Percentiles rank a stretch among this genome's conserved stretches.
These are phyloP conservation scores for Dendrobium officinale DNA, from an alignment of 106 monocot genomes.

Conservation along the genomic window DNA sequence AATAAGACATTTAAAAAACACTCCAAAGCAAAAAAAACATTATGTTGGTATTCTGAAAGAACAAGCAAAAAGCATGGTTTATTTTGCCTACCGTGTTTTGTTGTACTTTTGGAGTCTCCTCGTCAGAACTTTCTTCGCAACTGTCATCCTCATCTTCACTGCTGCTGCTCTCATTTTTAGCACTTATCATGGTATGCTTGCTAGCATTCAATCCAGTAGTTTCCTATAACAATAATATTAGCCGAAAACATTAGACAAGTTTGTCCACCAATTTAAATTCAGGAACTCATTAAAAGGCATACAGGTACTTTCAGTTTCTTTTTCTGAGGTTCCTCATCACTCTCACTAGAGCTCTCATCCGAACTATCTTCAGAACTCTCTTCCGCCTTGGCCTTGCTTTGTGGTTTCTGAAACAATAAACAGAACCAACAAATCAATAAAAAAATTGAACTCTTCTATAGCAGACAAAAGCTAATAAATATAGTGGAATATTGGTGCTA, in stretches of 20 bases:
- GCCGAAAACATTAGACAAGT: neutral
- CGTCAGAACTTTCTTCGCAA: conserved; percentile 69
- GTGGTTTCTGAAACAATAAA: neutral
- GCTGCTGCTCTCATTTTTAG: conserved; percentile 37
- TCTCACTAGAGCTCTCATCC: conserved; percentile 53
- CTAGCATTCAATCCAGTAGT: conserved; percentile 14
- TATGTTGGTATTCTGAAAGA: neutral
- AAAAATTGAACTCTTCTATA: neutral
- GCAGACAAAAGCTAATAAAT: too few relatives aligned
- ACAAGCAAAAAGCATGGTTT: neutral
- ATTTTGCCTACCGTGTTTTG: conserved; percentile 13
- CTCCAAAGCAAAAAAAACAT: neutral
- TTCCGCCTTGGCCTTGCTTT: conserved; percentile 20
- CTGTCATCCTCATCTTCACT: conserved; percentile 42
- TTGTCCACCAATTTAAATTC: neutral
- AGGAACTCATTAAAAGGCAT: neutral
- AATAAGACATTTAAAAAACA: neutral
- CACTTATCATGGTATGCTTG: conserved; percentile 25
- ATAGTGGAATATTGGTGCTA: too few relatives aligned
- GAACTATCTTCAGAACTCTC: conserved; percentile 57
- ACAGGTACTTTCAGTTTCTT: conserved; percentile 41
- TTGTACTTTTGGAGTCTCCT: conserved; percentile 29
- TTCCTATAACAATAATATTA: neutral
- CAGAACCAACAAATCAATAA: neutral
- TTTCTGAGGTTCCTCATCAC: conserved; percentile 42